Base-by-base conservation (phyloP, 371 early-diverging fungal species). In the Mucor irregularis region DNA sequence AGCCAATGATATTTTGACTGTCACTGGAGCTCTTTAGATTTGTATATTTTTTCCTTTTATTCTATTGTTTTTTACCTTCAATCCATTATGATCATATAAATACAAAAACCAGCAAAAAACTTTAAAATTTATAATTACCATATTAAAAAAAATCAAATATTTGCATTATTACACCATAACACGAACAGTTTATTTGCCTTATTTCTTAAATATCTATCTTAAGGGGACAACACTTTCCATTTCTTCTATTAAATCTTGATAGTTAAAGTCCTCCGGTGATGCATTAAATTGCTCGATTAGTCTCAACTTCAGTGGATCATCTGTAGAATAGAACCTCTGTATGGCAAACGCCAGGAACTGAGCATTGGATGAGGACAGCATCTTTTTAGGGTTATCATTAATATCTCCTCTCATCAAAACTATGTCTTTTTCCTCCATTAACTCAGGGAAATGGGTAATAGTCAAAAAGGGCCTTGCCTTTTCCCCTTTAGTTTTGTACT, bases 341-440 rank as follows among this genome's bases (percentile, higher is more conserved):
- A 92, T 64, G 24, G 83, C 82, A 64, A 90, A 87, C 2, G 86
- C 89, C 64, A 96, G 67, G 49, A 86, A 81, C 64, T 91, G 90
- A 0, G 95, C 95, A 35, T 90, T 87, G 13, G 81, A 78, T 13
- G 78, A 51, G 16, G 76, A 81, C 29, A 95, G 56, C 51, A 79
- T 62, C 14, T 67, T 73, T 46, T 55, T 47, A 10, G 82, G 76
- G 22, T 68, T 56, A 22, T 79, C 77, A 9, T 81, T 78, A 30
- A 88, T 58, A 50, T 92, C 90, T 10, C 96, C 96, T 13, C 81
- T 75, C 96, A 96, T 96, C 50, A 96, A 74, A 21, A 95, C 94
- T 45, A 96, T 81, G 21, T 76, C 86, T 61, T 94, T 91, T 46
- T 69, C 63, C 0, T 88, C 85, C 13, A 74, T 66, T 34, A 95